Evolutionary conservation across 2,329 filamentous ascomycete genomes (phyloP), one percentile per base, ranked within the genome.

Genomic region (Thermochaetoides dissita): DNA sequence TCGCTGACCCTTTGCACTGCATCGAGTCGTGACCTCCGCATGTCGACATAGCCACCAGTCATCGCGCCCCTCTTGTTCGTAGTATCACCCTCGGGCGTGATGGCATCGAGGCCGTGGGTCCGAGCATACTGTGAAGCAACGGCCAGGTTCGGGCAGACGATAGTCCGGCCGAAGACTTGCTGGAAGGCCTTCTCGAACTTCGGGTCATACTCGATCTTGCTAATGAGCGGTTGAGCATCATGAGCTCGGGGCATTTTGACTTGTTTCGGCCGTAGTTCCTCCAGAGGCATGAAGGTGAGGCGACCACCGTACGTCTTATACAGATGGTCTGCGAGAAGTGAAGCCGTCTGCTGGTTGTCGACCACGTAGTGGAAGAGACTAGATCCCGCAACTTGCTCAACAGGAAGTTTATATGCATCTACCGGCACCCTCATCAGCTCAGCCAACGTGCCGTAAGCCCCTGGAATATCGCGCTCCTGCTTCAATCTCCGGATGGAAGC

Each of bases 321-420:
- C 29, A 98, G 68, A 10, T 79, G 74, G 51, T 89, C 82, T 36
- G 91, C 77, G 31, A 95, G 74, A 51, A 77, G 76, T 1, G 84
- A 86, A 1, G 88, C 87, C 0, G 88, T 95, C 34, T 83, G 77
- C 46, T 93, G 86, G 39, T 82, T 89, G 59, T 98, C 89, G 36
- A 96, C 89, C 8, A 98, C 79, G 51, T 94, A 94, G 61, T 98
- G 86, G 63, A 98, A 98, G 7, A 98, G 70, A 58, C 86, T 94
- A 49, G 80, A 81, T 11, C 91, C 91, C 2, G 89, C 91, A 40
- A 88, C 91, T 53, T 94, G 86, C 62, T 98, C 91, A 8, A 93
- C 82, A 2, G 91, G 86, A 8, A 88, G 78, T 46, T 87, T 79
- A 62, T 94, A 96, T 41, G 77, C 74, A 41, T 94, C 86, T 44